Evolutionary conservation across 768 basidiomycete genomes (phyloP), one percentile per base, ranked within the genome.

Genomic region (Boletus insuetus): DNA sequence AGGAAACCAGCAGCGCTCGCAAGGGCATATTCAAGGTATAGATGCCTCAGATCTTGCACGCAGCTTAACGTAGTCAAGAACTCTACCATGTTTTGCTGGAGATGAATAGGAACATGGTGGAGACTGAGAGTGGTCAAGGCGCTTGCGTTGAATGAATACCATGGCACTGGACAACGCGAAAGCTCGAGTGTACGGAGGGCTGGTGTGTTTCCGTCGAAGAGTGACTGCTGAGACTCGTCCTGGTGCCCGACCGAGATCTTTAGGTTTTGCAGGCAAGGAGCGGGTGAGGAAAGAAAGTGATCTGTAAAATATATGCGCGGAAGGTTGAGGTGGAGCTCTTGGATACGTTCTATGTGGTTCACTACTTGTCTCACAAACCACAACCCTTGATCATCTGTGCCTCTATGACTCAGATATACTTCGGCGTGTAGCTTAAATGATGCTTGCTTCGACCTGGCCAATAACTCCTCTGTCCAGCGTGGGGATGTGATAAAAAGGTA

Each of bases 21-120:
- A 11, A 77, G 58, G 17, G 64, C 63, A 47, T 69, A 41, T 14
- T 69, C 61, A 12, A 79, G 64, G 46, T 70, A 63, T 2, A 78
- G 66, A 17, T 63, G 56, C 47, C 66, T 67, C 1, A 78, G 62
- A 34, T 54, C 17, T 6, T 70, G 73, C 72, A 74, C 74, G 26
- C 63, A 54, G 17, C 60, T 47, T 5, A 79, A 67, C 8, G 64
- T 64, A 17, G 64, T 50, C 7, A 74, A 46, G 12, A 80, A 58
- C 40, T 73, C 67, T 6, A 47, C 51, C 20, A 65, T 62, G 13
- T 66, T 57, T 0, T 73, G 73, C 14, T 68, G 67, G 16, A 63
- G 51, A 34, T n/a, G n/a, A n/a, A n/a, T n/a, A 8, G 29, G 29
- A 29, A 29, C 29, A 51, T 16, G 26, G 10, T 37, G 1, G 54